phyloP scores from a whole-genome alignment of 2,329 filamentous ascomycete species.

The Diaporthe citriasiana region DNA sequence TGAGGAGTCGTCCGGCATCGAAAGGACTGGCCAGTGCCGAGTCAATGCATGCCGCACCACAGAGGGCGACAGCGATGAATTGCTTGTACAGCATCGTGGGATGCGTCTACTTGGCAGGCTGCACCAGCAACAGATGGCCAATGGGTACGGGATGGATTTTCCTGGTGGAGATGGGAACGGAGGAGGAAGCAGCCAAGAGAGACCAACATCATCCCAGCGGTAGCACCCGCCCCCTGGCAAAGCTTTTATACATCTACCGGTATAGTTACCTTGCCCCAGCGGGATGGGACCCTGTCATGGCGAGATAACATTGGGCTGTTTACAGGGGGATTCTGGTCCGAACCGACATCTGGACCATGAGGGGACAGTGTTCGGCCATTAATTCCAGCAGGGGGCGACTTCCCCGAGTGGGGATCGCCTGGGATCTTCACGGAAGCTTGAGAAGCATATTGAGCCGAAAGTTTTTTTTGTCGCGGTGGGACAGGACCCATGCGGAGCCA shows the following conservation, averaged over 20 bases:
- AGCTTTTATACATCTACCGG: slow-evolving; percentile 25
- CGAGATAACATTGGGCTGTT: slow-evolving; percentile 20
- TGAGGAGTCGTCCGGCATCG: slow-evolving; percentile 4
- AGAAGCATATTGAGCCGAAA: neutral
- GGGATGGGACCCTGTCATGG: slow-evolving; percentile 17
- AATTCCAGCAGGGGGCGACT: slow-evolving; percentile 9
- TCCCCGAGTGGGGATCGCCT: slow-evolving; percentile 20
- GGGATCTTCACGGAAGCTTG: neutral
- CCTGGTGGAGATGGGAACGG: neutral
- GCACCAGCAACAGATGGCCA: neutral
- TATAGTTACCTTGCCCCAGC: neutral
- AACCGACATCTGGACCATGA: neutral
- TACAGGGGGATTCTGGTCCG: slow-evolving; percentile 9
- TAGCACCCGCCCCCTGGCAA: slow-evolving; percentile 18
- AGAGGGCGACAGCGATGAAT: slow-evolving; percentile 12
- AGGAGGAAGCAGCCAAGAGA: slow-evolving; percentile 20
- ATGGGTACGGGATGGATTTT: neutral
- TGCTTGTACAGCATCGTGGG: slow-evolving; percentile 35
- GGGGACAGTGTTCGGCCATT: neutral
- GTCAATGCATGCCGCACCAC: slow-evolving; percentile 17
- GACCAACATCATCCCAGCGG: neutral
- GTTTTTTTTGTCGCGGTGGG: neutral
- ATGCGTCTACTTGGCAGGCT: slow-evolving; percentile 26
- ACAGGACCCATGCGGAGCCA: neutral
- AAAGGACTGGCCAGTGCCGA: slow-evolving; percentile 31